These are phyloP conservation scores for Populus trichocarpa DNA, from an alignment of 441 rosid genomes.

Conservation along the genomic window DNA sequence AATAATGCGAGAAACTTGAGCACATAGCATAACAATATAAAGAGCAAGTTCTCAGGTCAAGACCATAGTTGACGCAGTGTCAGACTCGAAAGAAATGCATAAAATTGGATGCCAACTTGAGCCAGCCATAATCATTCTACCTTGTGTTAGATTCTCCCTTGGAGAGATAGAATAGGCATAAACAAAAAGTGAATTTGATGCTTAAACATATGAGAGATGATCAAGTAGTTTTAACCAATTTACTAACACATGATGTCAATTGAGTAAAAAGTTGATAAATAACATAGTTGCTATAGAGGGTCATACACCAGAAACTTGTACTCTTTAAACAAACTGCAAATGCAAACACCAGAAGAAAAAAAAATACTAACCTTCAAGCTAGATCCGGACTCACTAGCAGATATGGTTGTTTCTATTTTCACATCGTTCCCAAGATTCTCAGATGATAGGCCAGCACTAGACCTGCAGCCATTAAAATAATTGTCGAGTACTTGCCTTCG, in stretches of 20 bases:
- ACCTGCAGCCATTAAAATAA: conserved; percentile 39
- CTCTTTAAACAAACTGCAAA: neutral
- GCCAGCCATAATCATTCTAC: neutral
- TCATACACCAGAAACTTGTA: neutral
- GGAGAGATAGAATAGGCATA: neutral
- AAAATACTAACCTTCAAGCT: conserved; percentile 46
- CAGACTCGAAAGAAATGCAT: neutral
- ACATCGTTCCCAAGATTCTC: conserved; percentile 44
- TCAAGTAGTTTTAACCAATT: neutral
- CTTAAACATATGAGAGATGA: neutral
- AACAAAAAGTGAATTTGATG: neutral
- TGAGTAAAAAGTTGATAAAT: neutral
- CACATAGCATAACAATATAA: neutral
- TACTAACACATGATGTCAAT: neutral
- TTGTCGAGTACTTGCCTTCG: neutral
- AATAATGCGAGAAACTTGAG: neutral
- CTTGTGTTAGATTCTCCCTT: neutral
- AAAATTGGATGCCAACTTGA: neutral
- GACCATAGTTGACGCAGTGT: neutral
- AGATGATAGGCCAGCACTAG: conserved; percentile 48
- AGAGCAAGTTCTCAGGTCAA: neutral
- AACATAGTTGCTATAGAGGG: too few relatives aligned
- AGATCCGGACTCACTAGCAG: conserved; percentile 46
- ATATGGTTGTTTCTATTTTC: conserved; percentile 33
- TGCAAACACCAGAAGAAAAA: neutral